phyloP scores from a whole-genome alignment of 73 alveolate species.

The Loxodes magnus region DNA sequence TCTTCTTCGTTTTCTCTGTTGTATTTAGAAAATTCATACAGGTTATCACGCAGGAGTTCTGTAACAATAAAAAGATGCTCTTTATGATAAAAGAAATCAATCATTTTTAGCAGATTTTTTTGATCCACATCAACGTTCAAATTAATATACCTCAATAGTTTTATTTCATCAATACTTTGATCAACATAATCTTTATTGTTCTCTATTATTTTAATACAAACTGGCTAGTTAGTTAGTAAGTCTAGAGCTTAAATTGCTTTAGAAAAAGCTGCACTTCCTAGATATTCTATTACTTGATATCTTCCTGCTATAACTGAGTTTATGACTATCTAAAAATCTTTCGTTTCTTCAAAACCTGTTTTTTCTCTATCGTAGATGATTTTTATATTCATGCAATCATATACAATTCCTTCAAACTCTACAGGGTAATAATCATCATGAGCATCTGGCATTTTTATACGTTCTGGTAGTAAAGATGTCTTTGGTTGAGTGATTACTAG shows the following conservation, averaged over 20 bases:
- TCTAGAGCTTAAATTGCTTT: slow-evolving; percentile 94
- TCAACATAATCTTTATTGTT: slow-evolving; percentile 96
- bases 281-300: slow-evolving; percentile 85
- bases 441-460: slow-evolving; percentile 75
- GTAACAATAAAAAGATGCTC: slow-evolving; percentile 95
- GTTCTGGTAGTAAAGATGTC: slow-evolving; percentile 49
- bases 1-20: slow-evolving; percentile 81
- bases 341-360: slow-evolving; percentile 97
- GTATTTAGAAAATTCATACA: slow-evolving; percentile 96
- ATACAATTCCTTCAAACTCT: slow-evolving; percentile 79
- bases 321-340: slow-evolving; percentile 92
- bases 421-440: slow-evolving; percentile 93
- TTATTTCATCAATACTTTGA: slow-evolving; percentile 90
- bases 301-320: slow-evolving; percentile 95
- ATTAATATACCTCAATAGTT: slow-evolving; percentile 78
- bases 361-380: slow-evolving; percentile 95
- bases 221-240: slow-evolving; percentile 77
- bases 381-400: slow-evolving; percentile 89
- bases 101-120: slow-evolving; percentile 64
- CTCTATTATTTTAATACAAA: slow-evolving; percentile 97
- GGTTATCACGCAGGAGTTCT: slow-evolving; percentile 95
- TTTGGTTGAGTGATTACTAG: too few species aligned
- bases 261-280: slow-evolving; percentile 97
- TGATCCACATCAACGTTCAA: slow-evolving; percentile 88
- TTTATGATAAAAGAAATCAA: slow-evolving; percentile 92